Evolutionary conservation across 2,329 filamentous ascomycete genomes (phyloP).

Genomic region (Dothideomycetes sp.): DNA sequence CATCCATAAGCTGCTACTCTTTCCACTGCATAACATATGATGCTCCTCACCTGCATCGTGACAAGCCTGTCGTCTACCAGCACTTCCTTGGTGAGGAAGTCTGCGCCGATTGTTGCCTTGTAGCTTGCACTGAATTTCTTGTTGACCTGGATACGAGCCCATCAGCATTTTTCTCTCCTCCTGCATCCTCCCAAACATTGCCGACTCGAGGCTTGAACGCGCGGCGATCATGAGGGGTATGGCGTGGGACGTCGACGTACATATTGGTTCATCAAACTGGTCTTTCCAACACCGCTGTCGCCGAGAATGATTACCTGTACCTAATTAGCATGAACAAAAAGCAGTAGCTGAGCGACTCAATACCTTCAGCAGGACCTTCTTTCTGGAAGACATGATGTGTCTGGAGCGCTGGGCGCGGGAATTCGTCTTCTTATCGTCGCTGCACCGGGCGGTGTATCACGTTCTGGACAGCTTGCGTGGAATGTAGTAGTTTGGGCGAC

Average conservation of each 20-base stretch:
- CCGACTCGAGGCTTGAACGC: no score
- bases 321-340: slow-evolving; percentile 8
- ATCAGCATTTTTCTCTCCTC: slow-evolving; percentile 4
- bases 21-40: neutral
- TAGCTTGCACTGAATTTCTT: slow-evolving; percentile 99
- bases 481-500: no score
- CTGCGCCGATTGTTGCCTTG: slow-evolving; percentile 97
- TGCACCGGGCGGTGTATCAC: neutral
- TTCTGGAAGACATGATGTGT: slow-evolving; percentile 23
- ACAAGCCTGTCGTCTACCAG: slow-evolving; percentile 93
- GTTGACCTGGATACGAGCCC: slow-evolving; percentile 61
- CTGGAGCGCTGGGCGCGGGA: slow-evolving; percentile 5
- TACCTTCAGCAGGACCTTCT: slow-evolving; percentile 28
- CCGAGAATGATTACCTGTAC: slow-evolving; percentile 92
- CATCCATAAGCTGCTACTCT: slow-evolving; percentile 9
- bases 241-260: slow-evolving; percentile 43
- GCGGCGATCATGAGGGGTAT: no score
- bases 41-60: slow-evolving; percentile 74
- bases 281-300: slow-evolving; percentile 98
- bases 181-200: no score
- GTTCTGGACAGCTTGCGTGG: no score
- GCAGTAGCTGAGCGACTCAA: neutral
- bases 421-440: neutral
- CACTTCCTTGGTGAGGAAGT: slow-evolving; percentile 97
- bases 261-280: slow-evolving; percentile 99